A percentile compares a stretch with the other conserved stretches of the same genome.
These are phyloP conservation scores for Pythium aquatile DNA, from an alignment of 352 stramenopile species.

Conservation along the genomic window DNA sequence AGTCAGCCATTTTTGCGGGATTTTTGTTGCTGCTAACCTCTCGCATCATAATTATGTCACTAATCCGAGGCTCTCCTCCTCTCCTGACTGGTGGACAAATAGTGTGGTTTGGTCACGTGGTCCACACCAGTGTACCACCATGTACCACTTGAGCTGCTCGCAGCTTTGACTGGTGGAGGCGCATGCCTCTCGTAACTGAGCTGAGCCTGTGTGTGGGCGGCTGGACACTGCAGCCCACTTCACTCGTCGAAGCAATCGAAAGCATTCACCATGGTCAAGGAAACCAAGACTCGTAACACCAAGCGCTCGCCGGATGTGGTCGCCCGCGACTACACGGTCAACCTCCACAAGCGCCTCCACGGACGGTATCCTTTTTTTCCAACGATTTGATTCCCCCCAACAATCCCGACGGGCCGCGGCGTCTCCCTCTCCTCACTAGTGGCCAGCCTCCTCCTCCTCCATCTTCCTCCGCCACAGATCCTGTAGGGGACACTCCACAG, in stretches of 20 bases:
- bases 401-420: slow-evolving; percentile 14
- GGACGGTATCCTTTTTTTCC: slow-evolving; percentile 85
- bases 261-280: slow-evolving; percentile 74
- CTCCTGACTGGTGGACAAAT: background rate
- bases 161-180: slow-evolving; percentile 32
- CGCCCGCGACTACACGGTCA: slow-evolving; percentile 98
- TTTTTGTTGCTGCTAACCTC: background rate
- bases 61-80: background rate
- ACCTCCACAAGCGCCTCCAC: slow-evolving; percentile 97
- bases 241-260: slow-evolving; percentile 40
- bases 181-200: background rate
- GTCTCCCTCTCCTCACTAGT: slow-evolving; percentile 8
- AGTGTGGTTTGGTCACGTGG: slow-evolving; percentile 1
- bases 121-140: slow-evolving; percentile 5
- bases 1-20: background rate
- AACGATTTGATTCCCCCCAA: slow-evolving; percentile 25
- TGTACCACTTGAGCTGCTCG: background rate
- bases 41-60: background rate
- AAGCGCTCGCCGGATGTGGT: slow-evolving; percentile 93
- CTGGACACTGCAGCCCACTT: background rate
- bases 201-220: background rate
- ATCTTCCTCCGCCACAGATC: background rate
- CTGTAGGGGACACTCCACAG: background rate
- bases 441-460: background rate
- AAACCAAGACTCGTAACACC: slow-evolving; percentile 84